A percentile compares a stretch with the other conserved stretches of the same genome.
Evolutionary conservation across 257 asterid genomes (phyloP).

Genomic region (Nicotiana knightiana): DNA sequence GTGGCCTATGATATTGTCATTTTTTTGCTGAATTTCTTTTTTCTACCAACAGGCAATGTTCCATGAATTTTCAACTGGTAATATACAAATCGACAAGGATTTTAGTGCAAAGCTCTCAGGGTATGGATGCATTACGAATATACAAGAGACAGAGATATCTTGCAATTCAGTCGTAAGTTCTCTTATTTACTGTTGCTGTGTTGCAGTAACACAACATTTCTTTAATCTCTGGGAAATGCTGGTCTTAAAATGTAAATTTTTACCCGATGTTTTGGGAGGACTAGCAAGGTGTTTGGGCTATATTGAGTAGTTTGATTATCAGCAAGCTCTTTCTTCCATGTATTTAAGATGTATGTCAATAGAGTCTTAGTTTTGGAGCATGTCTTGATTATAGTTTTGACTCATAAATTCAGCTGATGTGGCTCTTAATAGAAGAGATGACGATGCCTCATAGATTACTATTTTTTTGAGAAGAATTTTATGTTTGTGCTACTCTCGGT

Average conservation of each 20-base stretch:
- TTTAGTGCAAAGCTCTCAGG: constrained; percentile 93
- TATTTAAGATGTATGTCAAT: background rate
- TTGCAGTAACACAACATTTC: background rate
- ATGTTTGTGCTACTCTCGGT: background rate
- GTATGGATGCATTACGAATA: constrained; percentile 80
- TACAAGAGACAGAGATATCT: constrained; percentile 72
- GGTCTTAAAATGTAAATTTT: background rate
- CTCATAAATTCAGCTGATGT: background rate
- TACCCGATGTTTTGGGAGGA: background rate
- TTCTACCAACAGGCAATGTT: constrained; percentile 71
- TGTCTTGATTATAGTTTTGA: background rate
- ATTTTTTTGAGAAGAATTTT: background rate
- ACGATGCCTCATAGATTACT: background rate
- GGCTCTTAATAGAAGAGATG: background rate
- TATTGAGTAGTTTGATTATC: background rate
- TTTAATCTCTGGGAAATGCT: background rate
- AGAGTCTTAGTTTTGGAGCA: background rate
- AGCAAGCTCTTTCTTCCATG: background rate
- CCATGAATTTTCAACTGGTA: constrained; percentile 81
- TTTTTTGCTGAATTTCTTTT: background rate
- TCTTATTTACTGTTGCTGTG: constrained; percentile 1
- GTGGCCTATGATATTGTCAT: background rate
- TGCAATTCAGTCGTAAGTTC: constrained; percentile 45
- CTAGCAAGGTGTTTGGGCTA: background rate
- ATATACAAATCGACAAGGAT: constrained; percentile 93